phyloP scores from a whole-genome alignment of 2,329 filamentous ascomycete species.

The Diaporthe sp. region DNA sequence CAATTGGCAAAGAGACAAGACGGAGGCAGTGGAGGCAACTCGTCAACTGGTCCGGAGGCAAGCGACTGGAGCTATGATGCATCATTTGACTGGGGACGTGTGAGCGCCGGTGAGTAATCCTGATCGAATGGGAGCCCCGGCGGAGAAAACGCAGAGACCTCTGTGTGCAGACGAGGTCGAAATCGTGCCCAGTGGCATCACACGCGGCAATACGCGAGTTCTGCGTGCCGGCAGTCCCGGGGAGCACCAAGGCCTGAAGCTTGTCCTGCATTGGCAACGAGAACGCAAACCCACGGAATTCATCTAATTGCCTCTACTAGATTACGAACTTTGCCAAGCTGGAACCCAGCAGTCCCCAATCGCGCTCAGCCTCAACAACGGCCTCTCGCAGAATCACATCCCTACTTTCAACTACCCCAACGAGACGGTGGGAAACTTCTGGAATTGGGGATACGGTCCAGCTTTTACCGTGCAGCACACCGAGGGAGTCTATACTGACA shows the following conservation, averaged over 20 bases:
- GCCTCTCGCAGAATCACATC: conserved; percentile 56
- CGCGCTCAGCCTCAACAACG: conserved; percentile 55
- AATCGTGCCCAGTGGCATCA: not conserved
- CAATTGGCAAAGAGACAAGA: conserved; percentile 26
- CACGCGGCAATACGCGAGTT: not conserved
- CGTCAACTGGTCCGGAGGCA: conserved; percentile 3
- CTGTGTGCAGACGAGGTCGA: not conserved
- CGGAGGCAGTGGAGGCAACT: conserved; percentile 4
- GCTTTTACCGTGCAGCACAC: conserved; percentile 42
- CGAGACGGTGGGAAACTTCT: conserved; percentile 55
- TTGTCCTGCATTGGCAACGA: not conserved
- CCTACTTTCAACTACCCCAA: conserved; percentile 58
- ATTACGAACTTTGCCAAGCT: conserved; percentile 58
- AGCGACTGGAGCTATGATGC: conserved; percentile 51
- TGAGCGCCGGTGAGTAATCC: conserved; percentile 47
- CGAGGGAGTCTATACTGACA: conserved; percentile 52
- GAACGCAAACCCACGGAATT: not conserved
- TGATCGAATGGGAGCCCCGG: too few species aligned
- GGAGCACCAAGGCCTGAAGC: not conserved
- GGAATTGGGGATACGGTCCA: conserved; percentile 62
- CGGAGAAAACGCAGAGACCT: not conserved
- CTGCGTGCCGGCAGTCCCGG: not conserved
- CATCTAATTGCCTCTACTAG: conserved; percentile 5
- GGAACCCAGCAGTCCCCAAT: conserved; percentile 67
- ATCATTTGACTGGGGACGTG: conserved; percentile 57